Base-by-base conservation (phyloP, 2,329 filamentous ascomycete genomes). In the Dactylella cylindrospora region DNA sequence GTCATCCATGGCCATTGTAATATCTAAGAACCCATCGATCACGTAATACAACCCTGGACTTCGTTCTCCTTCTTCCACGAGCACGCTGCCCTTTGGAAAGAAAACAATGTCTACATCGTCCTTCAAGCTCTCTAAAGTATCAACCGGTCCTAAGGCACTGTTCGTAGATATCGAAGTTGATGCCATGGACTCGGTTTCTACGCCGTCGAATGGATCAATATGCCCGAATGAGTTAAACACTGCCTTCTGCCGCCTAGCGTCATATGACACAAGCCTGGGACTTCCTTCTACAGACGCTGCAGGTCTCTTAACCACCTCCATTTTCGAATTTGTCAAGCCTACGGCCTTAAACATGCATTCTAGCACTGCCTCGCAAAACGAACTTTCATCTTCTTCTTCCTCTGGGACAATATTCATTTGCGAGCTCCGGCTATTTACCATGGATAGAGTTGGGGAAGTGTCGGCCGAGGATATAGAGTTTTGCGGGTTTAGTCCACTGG, bases 21-120 rank as follows among this genome's bases (percentile, higher is more conserved):
- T 90, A 69, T 98, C 93, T 28, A 98, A 76, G 69, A 98, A 98
- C 0, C 93, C 93, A 71, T 98, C 93, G 43, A 98, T 86, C 2
- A 98, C 91, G 73, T 98, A 98, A 74, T 98, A 98, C 0, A 98
- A 73, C 0, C 93, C 93, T 0, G 93, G 93, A 68, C 94, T 95
- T n/a, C 93, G 82, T 72, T 98, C 93, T 7, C 93, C 91, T 74
- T 97, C 90, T 70, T 98, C 93, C 0, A 98, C 90, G 12, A 98
- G 79, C 0, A 98, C 86, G 1, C 93, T 91, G 2, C 88, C 90
- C 72, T 97, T 88, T 0, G 90, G 91, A 67, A 98, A 98, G 75
- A 88, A 97, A 4, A 98, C 93, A 66, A 98, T 96, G 70, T 98
- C 93, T 2, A 97, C 82, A 47, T 98, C 93, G 65, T 95, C 85